Evolutionary conservation across 441 rosid species (phyloP).

Genomic region (Populus hybrid): DNA sequence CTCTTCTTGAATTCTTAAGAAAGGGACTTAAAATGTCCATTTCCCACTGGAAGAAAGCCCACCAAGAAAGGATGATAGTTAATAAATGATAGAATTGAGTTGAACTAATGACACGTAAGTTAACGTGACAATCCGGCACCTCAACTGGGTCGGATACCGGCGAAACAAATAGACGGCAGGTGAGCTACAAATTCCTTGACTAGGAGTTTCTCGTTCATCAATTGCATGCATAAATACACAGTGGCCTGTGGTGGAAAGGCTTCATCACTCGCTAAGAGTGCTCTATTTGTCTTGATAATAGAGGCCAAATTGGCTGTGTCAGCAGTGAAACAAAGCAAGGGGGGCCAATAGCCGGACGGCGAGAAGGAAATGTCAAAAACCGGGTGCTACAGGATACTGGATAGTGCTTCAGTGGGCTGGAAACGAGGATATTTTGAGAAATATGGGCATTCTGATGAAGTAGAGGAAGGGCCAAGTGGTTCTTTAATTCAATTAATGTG

Average conservation of each 20-base stretch:
- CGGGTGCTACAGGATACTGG: not conserved
- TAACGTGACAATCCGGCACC: no score
- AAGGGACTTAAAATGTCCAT: no score
- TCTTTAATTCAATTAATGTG: not conserved
- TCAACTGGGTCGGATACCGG: no score
- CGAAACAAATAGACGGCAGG: no score
- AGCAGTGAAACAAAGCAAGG: not conserved
- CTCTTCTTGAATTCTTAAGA: no score
- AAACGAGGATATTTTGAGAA: not conserved
- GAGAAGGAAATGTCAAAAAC: not conserved
- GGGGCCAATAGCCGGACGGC: not conserved
- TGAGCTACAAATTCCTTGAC: no score
- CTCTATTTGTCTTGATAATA: not conserved
- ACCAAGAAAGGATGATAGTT: no score
- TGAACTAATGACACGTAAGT: no score
- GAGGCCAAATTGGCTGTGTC: not conserved
- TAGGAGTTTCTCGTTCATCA: no score
- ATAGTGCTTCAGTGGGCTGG: not conserved
- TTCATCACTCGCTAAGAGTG: not conserved
- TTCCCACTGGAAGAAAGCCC: no score
- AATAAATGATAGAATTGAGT: no score
- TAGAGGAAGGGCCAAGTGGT: constrained; percentile 15
- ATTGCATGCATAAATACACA: not conserved
- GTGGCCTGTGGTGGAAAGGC: not conserved
- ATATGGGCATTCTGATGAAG: not conserved